Evolutionary conservation across 2,329 filamentous ascomycete genomes (phyloP).

Genomic region (Pleomassaria siparia): DNA sequence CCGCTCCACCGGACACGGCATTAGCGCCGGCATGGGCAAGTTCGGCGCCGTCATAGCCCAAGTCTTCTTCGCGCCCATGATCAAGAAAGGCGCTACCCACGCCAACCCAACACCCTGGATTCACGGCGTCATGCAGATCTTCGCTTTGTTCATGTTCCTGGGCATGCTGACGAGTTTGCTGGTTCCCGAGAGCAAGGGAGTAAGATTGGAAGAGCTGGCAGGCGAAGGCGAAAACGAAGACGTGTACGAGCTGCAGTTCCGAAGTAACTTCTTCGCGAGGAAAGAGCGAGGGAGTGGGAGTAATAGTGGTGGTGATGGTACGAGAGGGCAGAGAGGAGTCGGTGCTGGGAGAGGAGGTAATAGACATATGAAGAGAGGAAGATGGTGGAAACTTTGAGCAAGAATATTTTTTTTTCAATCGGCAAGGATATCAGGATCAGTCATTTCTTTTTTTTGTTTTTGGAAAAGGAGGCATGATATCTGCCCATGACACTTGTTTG

Average conservation of each 20-base stretch:
- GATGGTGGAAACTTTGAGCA: conserved; percentile 6
- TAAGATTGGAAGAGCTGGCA: conserved; percentile 69
- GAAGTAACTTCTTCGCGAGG: conserved; percentile 14
- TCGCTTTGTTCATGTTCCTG: conserved; percentile 74
- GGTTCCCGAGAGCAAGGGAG: conserved; percentile 72
- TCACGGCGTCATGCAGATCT: conserved; percentile 71
- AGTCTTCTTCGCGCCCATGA: conserved; percentile 46
- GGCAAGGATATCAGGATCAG: neutral
- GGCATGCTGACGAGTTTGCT: conserved; percentile 67
- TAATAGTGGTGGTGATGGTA: neutral
- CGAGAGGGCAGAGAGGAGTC: neutral
- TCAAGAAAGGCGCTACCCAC: conserved; percentile 51
- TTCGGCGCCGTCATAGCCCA: conserved; percentile 49
- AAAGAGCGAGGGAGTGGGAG: conserved; percentile 10
- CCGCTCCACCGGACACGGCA: conserved; percentile 47
- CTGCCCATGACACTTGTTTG: too few relatives aligned
- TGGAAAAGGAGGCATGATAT: too few relatives aligned
- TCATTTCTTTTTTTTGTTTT: too few relatives aligned
- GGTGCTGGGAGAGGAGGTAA: neutral
- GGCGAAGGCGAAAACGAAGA: conserved; percentile 60
- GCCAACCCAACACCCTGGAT: conserved; percentile 60
- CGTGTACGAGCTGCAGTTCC: conserved; percentile 23
- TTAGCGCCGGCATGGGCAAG: conserved; percentile 48
- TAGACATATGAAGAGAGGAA: conserved; percentile 2
- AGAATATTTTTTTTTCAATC: neutral